Conservation (phyloP, 495 filamentous ascomycete species). For the Hyaloscypha hepaticicola region DNA sequence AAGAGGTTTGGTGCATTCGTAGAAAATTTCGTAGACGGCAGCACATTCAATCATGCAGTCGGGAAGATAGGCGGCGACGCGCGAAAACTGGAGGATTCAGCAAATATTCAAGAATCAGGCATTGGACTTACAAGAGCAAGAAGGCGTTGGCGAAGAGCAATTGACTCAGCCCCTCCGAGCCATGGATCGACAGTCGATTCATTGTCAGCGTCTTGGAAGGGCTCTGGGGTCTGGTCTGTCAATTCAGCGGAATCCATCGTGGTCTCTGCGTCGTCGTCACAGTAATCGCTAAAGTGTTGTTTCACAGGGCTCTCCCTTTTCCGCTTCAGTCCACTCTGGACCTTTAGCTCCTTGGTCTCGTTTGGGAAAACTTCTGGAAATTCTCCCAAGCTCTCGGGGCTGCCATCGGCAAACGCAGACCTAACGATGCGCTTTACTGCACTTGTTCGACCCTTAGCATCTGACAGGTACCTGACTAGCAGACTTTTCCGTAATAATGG, state of each 20-base stretch:
- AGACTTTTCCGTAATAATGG: constrained; percentile 28
- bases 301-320: constrained; percentile 52
- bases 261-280: constrained; percentile 23
- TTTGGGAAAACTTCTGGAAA: constrained; percentile 51
- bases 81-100: constrained; percentile 23
- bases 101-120: constrained; percentile 7
- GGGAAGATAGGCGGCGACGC: constrained; percentile 13
- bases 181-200: constrained; percentile 30
- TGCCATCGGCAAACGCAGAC: constrained; percentile 43
- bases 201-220: constrained; percentile 30
- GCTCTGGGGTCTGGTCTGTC: constrained; percentile 10
- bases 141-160: constrained; percentile 41
- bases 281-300: constrained; percentile 37
- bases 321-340: constrained; percentile 47
- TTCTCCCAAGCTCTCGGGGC: constrained; percentile 34
- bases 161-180: constrained; percentile 42
- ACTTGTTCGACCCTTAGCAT: constrained; percentile 30
- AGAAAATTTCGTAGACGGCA: constrained; percentile 36
- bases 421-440: constrained; percentile 42
- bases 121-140: constrained; percentile 36
- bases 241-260: constrained; percentile 22
- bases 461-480: constrained; percentile 25
- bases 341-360: constrained; percentile 39
- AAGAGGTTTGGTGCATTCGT: constrained; percentile 61
- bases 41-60: constrained; percentile 31